phyloP scores from a whole-genome alignment of 148 eudicot species.

The Oxyria digyna region DNA sequence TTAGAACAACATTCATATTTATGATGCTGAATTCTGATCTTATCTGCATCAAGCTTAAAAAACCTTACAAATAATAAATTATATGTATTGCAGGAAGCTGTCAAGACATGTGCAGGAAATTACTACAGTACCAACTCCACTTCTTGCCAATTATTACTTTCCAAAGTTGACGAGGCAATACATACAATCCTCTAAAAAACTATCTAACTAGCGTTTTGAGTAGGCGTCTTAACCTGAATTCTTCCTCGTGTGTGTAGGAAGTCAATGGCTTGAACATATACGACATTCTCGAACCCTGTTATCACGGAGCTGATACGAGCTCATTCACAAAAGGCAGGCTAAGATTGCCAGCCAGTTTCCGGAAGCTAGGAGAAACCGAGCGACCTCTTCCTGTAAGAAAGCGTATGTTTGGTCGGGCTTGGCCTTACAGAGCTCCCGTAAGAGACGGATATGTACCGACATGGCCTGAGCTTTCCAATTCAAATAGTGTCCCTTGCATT shows the following conservation, averaged over 20 bases:
- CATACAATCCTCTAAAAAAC: too few relatives aligned
- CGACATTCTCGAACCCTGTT: slow-evolving; percentile 87
- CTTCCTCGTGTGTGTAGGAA: slow-evolving; percentile 21
- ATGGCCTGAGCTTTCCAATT: slow-evolving; percentile 71
- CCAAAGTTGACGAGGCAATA: slow-evolving; percentile 51
- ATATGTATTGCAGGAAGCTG: slow-evolving; percentile 37
- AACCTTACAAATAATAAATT: not conserved
- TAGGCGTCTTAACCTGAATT: not conserved
- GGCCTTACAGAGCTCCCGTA: slow-evolving; percentile 90
- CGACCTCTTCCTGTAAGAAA: slow-evolving; percentile 75
- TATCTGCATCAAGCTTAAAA: not conserved
- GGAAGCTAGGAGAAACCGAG: slow-evolving; percentile 67
- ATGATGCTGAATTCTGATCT: not conserved
- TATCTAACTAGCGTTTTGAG: too few relatives aligned
- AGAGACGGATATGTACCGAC: slow-evolving; percentile 73
- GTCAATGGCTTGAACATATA: slow-evolving; percentile 55
- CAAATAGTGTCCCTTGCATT: slow-evolving; percentile 52
- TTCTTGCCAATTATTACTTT: slow-evolving; percentile 34
- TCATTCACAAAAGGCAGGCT: slow-evolving; percentile 13
- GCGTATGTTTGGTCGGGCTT: slow-evolving; percentile 94
- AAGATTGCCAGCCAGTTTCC: slow-evolving; percentile 64
- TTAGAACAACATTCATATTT: slow-evolving; percentile 14
- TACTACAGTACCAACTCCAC: slow-evolving; percentile 37
- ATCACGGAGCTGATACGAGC: slow-evolving; percentile 29
- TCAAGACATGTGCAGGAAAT: slow-evolving; percentile 41